Percentiles rank a stretch among this genome's conserved stretches.
These are phyloP conservation scores for Xylariaceae sp. DNA, from an alignment of 2,329 filamentous ascomycete genomes.

Conservation along the genomic window DNA sequence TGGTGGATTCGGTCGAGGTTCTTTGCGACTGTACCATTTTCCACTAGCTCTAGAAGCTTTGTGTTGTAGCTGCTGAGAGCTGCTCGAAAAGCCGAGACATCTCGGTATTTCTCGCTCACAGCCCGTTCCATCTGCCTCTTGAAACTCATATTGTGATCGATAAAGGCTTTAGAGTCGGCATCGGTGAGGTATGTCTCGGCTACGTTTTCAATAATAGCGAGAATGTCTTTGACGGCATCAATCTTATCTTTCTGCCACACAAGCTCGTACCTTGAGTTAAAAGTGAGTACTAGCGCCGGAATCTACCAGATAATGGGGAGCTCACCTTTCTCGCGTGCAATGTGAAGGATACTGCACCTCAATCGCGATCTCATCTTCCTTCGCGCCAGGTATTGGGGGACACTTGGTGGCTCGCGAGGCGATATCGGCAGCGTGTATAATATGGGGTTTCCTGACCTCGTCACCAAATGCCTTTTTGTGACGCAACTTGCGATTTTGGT, in stretches of 20 bases:
- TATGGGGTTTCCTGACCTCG: constrained; percentile 48
- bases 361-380: constrained; percentile 62
- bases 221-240: constrained; percentile 76
- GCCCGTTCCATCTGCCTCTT: constrained; percentile 79
- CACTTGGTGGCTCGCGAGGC: constrained; percentile 58
- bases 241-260: constrained; percentile 81
- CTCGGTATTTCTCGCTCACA: constrained; percentile 67
- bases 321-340: constrained; percentile 70
- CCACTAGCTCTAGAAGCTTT: constrained; percentile 67
- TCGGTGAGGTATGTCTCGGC: constrained; percentile 79
- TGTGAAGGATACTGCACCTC: constrained; percentile 85
- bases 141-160: constrained; percentile 74
- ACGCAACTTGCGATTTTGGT: constrained; percentile 54
- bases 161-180: constrained; percentile 69
- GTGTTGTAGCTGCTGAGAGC: constrained; percentile 81
- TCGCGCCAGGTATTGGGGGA: constrained; percentile 55
- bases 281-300: constrained; percentile 28
- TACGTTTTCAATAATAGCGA: constrained; percentile 71
- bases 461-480: constrained; percentile 54
- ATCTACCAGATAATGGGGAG: neutral
- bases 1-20: constrained; percentile 73
- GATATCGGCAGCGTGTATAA: constrained; percentile 66
- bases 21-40: constrained; percentile 72
- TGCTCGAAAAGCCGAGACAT: constrained; percentile 71
- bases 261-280: constrained; percentile 66